These are phyloP conservation scores for Arthrobotrys musiformis DNA, from an alignment of 2,329 filamentous ascomycete genomes.

Conservation along the genomic window DNA sequence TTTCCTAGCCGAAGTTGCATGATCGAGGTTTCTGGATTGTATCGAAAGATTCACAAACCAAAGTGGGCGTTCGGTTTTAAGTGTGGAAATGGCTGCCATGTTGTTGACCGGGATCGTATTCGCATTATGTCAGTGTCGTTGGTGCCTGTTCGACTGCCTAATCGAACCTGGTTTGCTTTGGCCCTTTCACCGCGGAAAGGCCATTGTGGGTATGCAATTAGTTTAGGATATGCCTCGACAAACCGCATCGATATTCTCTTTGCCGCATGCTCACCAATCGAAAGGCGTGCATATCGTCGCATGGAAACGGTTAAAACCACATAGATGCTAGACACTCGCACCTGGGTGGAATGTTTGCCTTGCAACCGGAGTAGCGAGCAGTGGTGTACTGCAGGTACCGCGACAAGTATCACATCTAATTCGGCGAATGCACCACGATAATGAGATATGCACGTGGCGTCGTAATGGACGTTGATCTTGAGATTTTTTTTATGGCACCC, in stretches of 20 bases:
- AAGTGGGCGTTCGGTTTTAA: slow-evolving; percentile 40
- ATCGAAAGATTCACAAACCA: slow-evolving; percentile 27
- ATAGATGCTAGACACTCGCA: slow-evolving; percentile 24
- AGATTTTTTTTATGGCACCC: slow-evolving; percentile 1
- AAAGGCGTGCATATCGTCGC: slow-evolving; percentile 32
- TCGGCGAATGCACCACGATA: slow-evolving; percentile 40
- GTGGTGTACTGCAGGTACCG: slow-evolving; percentile 36
- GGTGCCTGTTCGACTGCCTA: slow-evolving; percentile 56
- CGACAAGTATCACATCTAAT: background rate
- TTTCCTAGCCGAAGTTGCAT: slow-evolving; percentile 51
- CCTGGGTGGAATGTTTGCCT: slow-evolving; percentile 28
- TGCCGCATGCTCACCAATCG: slow-evolving; percentile 32
- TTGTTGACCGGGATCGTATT: slow-evolving; percentile 24
- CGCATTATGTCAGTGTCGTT: slow-evolving; percentile 55
- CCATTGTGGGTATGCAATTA: background rate
- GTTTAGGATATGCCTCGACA: slow-evolving; percentile 4
- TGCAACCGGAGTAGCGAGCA: background rate
- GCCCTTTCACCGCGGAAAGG: slow-evolving; percentile 23
- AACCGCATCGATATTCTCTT: slow-evolving; percentile 22
- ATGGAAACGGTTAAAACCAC: slow-evolving; percentile 37
- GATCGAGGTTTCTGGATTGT: slow-evolving; percentile 39
- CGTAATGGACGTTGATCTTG: slow-evolving; percentile 2
- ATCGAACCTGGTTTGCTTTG: slow-evolving; percentile 40
- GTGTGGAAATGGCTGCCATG: slow-evolving; percentile 44
- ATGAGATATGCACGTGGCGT: slow-evolving; percentile 31